phyloP scores from a whole-genome alignment of 2,329 filamentous ascomycete species.

The Grosmannia huntii region DNA sequence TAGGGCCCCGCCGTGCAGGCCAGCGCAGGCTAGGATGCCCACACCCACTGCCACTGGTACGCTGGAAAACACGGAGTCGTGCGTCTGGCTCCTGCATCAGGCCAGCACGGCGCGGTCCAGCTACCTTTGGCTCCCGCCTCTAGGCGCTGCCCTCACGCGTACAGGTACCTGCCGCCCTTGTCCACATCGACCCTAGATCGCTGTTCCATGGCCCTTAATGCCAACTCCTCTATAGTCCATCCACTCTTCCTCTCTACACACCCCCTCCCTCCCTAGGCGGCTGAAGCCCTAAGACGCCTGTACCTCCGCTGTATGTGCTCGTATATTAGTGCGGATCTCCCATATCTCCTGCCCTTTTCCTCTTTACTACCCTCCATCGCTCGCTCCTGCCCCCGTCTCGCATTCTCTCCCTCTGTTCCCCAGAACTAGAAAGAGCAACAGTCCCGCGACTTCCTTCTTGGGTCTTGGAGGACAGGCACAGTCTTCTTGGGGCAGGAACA shows the following conservation, averaged over 20 bases:
- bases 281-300: background rate
- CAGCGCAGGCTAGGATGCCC: background rate
- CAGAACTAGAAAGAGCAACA: background rate
- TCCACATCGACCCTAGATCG: constrained; percentile 1
- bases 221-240: background rate
- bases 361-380: background rate
- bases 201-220: background rate
- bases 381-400: constrained; percentile 1
- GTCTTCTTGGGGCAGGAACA: background rate
- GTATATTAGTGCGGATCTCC: constrained; percentile 9
- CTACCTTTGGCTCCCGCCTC: constrained; percentile 10
- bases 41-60: background rate
- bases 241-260: background rate
- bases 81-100: background rate
- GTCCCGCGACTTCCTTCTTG: background rate
- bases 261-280: background rate
- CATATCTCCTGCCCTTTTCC: background rate
- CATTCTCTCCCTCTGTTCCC: background rate
- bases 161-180: constrained; percentile 5
- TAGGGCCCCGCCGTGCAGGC: constrained; percentile 7
- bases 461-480: background rate
- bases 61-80: constrained; percentile 1
- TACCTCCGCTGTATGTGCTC: background rate
- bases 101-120: constrained; percentile 8
- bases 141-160: constrained; percentile 2